A percentile compares a stretch with the other conserved stretches of the same genome.
These are phyloP conservation scores for Neonectria ditissima DNA, from an alignment of 2,329 filamentous ascomycete species.

Conservation along the genomic window DNA sequence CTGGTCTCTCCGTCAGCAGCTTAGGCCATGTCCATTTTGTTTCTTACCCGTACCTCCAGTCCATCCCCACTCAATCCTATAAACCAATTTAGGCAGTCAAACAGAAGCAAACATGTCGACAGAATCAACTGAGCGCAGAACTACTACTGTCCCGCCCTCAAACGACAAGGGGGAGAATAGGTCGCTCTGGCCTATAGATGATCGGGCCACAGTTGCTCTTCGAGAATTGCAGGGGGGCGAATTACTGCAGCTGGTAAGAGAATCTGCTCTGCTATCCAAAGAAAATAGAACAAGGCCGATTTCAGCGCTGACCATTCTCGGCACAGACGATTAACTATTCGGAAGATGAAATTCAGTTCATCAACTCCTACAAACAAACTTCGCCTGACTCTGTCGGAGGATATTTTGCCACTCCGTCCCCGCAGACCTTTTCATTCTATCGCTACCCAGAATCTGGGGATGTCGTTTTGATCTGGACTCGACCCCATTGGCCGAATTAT, in stretches of 20 bases:
- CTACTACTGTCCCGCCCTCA: not conserved
- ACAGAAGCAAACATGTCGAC: slow-evolving; percentile 8
- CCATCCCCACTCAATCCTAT: not conserved
- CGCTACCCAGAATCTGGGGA: slow-evolving; percentile 3
- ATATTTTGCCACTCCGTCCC: not conserved
- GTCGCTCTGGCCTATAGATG: slow-evolving; percentile 6
- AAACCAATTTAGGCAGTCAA: slow-evolving; percentile 26
- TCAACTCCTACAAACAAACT: not conserved
- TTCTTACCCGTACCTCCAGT: not conserved
- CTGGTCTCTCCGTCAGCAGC: not conserved
- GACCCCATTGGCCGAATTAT: slow-evolving; percentile 4
- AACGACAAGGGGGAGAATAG: slow-evolving; percentile 2
- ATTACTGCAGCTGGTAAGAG: slow-evolving; percentile 21
- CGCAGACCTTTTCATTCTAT: slow-evolving; percentile 20
- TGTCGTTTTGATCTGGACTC: slow-evolving; percentile 29
- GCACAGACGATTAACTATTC: slow-evolving; percentile 1
- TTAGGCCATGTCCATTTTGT: too few species aligned
- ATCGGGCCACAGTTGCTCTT: not conserved
- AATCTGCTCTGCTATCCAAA: not conserved
- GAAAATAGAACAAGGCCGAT: not conserved
- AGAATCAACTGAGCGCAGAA: slow-evolving; percentile 1
- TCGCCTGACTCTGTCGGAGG: not conserved
- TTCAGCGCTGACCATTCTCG: not conserved
- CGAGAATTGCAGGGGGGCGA: slow-evolving; percentile 19
- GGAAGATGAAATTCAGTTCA: slow-evolving; percentile 11